phyloP scores from a whole-genome alignment of 2,329 filamentous ascomycete species.

The Colletotrichum sp. region DNA sequence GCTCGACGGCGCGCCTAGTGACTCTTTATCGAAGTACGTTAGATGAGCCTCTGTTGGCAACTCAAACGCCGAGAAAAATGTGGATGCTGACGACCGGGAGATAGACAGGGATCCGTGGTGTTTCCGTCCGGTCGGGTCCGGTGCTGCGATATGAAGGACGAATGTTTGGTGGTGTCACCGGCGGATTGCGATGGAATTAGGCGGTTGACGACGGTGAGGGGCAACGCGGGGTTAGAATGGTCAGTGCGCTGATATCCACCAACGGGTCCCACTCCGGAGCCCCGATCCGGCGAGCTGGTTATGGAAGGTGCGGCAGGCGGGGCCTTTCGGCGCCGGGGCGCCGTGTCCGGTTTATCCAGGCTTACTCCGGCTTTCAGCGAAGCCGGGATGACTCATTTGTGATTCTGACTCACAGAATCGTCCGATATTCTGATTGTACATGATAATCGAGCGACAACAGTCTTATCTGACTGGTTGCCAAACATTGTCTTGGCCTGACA shows the following conservation, averaged over 20 bases:
- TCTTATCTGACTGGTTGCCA: background rate
- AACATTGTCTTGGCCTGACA: background rate
- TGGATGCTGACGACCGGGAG: background rate
- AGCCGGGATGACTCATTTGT: background rate
- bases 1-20: background rate
- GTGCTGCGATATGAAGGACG: background rate
- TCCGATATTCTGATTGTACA: background rate
- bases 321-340: background rate
- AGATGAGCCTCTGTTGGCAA: background rate
- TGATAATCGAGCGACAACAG: background rate
- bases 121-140: background rate
- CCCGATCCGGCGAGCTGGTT: background rate
- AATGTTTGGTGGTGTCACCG: background rate
- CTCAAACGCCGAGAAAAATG: background rate
- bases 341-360: background rate
- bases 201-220: background rate
- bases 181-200: constrained; percentile 16
- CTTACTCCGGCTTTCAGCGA: background rate
- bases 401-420: background rate
- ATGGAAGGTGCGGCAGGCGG: background rate
- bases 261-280: background rate
- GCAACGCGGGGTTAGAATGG: constrained; percentile 4
- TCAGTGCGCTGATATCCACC: background rate
- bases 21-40: background rate
- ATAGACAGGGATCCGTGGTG: constrained; percentile 3